phyloP scores from a whole-genome alignment of 495 filamentous ascomycete species.

The Neurospora sp. region DNA sequence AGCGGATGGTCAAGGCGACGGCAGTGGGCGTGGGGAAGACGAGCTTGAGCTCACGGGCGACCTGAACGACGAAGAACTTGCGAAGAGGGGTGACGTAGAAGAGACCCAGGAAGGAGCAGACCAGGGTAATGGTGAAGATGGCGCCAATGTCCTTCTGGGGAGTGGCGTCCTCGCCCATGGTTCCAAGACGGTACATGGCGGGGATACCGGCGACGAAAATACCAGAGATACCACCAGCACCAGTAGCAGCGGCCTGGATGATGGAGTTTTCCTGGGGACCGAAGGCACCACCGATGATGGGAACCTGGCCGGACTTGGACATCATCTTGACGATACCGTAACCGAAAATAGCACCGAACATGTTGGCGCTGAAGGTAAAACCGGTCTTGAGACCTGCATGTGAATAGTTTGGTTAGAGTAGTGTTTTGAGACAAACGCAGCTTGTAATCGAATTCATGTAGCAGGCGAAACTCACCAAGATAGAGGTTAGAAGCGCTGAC shows the following conservation, averaged over 20 bases:
- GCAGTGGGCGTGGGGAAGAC: slow-evolving; percentile 57
- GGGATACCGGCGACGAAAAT: slow-evolving; percentile 57
- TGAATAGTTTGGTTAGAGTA: slow-evolving; percentile 12
- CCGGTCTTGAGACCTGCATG: slow-evolving; percentile 49
- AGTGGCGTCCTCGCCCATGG: slow-evolving; percentile 32
- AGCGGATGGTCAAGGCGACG: slow-evolving; percentile 53
- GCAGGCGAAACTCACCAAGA: slow-evolving; percentile 33
- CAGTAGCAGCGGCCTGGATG: slow-evolving; percentile 53
- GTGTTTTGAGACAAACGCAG: neutral
- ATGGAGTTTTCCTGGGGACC: slow-evolving; percentile 61
- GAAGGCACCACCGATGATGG: slow-evolving; percentile 50
- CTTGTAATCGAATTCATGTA: neutral
- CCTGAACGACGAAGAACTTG: slow-evolving; percentile 60
- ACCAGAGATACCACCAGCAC: slow-evolving; percentile 50
- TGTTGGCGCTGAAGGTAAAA: slow-evolving; percentile 50
- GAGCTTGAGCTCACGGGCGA: slow-evolving; percentile 50
- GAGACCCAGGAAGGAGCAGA: slow-evolving; percentile 56
- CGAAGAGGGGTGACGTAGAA: slow-evolving; percentile 59
- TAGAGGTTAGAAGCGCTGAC: slow-evolving; percentile 59
- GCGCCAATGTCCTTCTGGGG: slow-evolving; percentile 47
- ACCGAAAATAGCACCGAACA: slow-evolving; percentile 55
- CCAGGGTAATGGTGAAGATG: slow-evolving; percentile 51
- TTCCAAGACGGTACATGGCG: slow-evolving; percentile 49
- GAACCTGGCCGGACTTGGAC: slow-evolving; percentile 34
- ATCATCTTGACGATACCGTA: slow-evolving; percentile 53